Base-by-base conservation (phyloP, 345 rosid species). In the Murraya koenigii region DNA sequence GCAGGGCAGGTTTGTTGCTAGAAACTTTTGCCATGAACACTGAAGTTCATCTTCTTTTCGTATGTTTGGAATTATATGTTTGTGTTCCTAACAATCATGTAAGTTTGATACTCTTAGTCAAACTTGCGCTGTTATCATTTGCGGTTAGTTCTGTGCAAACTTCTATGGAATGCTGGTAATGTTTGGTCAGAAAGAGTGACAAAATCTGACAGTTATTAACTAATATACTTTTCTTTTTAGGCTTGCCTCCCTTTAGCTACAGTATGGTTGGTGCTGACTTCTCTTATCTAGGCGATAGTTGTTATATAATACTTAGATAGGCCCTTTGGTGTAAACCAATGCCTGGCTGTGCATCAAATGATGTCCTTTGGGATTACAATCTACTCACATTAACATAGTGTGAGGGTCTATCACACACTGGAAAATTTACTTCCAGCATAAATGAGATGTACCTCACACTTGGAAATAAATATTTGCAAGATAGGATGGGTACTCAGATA, bases 1-100 rank as follows among this genome's bases (percentile, higher is more conserved):
- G 84, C 99, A 92, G 85, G 98, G 91, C 81, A 91, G 99, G 98
- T 96, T 70, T 71, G 93, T 87, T 60, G 44, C 65, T 20, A 6
- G 3, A 80, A 61, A 5, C 41, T 61, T 41, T 47, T 14, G 38
- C 1, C 10, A 20, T 70, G 35, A 66, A 35, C 30, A 32, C 72
- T 49, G 62, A 26, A 8, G 49, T 54, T 73, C 30, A 61, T 73
- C 52, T 62, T 8, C 41, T 49, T 56, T 10, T 52, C 44, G 36
- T 41, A 26, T 68, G 49, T 77, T 15, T 64, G 17, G 66, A 66
- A 69, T 76, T 44, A 56, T 32, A 62, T 32, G 26, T 15, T 38
- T 33, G 23, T 38, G 26, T 41, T 36, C 26, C n/a, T 10, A 49
- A 61, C 8, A 52, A 56, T 58, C 69, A 26, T 44, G 17, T 32